Evolutionary conservation across 805 yeast genomes (phyloP).

Genomic region (Starmerella sp.): DNA sequence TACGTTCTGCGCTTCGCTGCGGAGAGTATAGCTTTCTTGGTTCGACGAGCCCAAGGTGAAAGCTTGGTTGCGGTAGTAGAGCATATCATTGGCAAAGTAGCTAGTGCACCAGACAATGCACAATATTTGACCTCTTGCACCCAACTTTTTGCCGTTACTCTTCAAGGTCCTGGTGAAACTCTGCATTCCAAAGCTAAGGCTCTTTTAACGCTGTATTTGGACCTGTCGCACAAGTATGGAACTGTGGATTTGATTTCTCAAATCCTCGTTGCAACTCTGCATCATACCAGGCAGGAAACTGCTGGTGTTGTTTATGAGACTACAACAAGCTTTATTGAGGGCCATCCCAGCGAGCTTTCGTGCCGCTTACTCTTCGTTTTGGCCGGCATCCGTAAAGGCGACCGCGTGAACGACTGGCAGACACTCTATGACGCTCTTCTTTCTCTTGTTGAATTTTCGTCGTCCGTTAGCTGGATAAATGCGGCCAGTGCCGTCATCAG

Average conservation of each 20-base stretch:
- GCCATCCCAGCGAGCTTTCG: background rate
- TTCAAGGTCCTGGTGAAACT: conserved; percentile 58
- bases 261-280: conserved; percentile 26
- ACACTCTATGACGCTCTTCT: conserved; percentile 9
- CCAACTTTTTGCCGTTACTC: conserved; percentile 56
- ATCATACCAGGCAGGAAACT: conserved; percentile 27
- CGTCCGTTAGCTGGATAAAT: conserved; percentile 6
- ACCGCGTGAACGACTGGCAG: conserved; percentile 30
- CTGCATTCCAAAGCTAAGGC: conserved; percentile 60
- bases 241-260: background rate
- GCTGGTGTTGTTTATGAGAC: conserved; percentile 24
- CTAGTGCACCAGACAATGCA: conserved; percentile 31
- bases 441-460: background rate
- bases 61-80: conserved; percentile 39
- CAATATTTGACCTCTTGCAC: conserved; percentile 49
- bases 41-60: conserved; percentile 51
- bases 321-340: background rate
- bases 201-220: conserved; percentile 32
- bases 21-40: conserved; percentile 75
- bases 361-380: conserved; percentile 23
- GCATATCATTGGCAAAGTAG: conserved; percentile 27
- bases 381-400: conserved; percentile 31
- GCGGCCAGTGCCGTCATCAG: conserved; percentile 15
- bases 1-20: conserved; percentile 68
- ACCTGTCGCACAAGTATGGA: conserved; percentile 4